Evolutionary conservation across 352 stramenopile genomes (phyloP).

Genomic region (Globisporangium lucens): DNA sequence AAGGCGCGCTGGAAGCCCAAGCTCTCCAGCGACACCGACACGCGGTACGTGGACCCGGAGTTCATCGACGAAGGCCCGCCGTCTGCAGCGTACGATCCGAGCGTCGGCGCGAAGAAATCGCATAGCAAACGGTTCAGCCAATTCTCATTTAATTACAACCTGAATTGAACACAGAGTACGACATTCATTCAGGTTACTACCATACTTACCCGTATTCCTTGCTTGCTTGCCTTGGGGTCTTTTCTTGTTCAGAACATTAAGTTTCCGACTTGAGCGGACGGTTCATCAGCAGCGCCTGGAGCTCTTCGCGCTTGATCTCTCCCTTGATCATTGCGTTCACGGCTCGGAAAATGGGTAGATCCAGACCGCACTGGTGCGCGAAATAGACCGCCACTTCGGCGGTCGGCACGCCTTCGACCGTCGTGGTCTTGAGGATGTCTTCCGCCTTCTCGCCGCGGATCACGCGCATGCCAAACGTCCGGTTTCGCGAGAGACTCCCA

Average conservation of each 20-base stretch:
- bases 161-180: conserved; percentile 22
- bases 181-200: not conserved
- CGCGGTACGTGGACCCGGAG: conserved; percentile 85
- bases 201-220: not conserved
- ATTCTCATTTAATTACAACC: conserved; percentile 89
- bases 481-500: conserved; percentile 94
- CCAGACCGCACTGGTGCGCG: conserved; percentile 86
- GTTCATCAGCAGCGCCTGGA: conserved; percentile 81
- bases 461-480: conserved; percentile 93
- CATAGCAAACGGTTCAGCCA: conserved; percentile 87
- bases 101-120: conserved; percentile 50
- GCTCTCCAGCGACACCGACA: conserved; percentile 83
- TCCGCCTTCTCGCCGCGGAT: conserved; percentile 90
- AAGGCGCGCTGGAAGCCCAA: conserved; percentile 82
- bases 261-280: conserved; percentile 75
- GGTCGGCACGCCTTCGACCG: conserved; percentile 94
- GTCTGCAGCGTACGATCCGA: conserved; percentile 78
- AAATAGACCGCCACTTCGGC: conserved; percentile 92
- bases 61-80: conserved; percentile 85
- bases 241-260: conserved; percentile 16
- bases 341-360: conserved; percentile 89
- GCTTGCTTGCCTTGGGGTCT: not conserved
- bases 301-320: conserved; percentile 64
- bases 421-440: conserved; percentile 91
- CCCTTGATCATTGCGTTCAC: conserved; percentile 87